Evolutionary conservation across 2,329 filamentous ascomycete genomes (phyloP).

Genomic region (Hymenoscyphus albidus): DNA sequence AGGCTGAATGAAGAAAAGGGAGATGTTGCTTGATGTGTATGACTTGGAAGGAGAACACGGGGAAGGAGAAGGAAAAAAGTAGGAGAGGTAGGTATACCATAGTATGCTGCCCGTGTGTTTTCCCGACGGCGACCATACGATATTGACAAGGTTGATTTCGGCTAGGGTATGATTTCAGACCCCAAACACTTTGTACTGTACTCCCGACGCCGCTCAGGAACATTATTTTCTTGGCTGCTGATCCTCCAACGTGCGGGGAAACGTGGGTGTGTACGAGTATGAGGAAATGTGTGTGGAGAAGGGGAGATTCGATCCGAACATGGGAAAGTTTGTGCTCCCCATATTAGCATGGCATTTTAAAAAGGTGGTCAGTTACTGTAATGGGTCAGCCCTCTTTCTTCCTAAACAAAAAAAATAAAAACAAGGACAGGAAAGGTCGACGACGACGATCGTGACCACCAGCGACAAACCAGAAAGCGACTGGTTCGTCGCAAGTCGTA

Average conservation of each 20-base stretch:
- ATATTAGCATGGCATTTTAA: background rate
- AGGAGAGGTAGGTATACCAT: background rate
- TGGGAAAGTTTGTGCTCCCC: background rate
- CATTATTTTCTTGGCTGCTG: background rate
- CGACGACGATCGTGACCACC: background rate
- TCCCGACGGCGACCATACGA: background rate
- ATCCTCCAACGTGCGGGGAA: background rate
- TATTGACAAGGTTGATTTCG: background rate
- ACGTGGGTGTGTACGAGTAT: background rate
- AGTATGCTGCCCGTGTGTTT: background rate
- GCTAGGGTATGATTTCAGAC: background rate
- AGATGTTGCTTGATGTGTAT: background rate
- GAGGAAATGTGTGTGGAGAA: background rate
- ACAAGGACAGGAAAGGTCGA: background rate
- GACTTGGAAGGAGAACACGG: background rate
- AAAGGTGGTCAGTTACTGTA: background rate
- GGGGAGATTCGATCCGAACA: background rate
- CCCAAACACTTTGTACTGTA: background rate
- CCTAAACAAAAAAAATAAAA: background rate
- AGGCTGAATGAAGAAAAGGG: background rate
- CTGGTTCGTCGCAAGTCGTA: background rate
- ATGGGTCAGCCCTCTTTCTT: background rate
- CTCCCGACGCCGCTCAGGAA: slow-evolving; percentile 1
- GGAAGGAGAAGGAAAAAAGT: no score
- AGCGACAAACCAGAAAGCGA: background rate